A percentile compares a stretch with the other conserved stretches of the same genome.
These are phyloP conservation scores for Brachypodium distachyon DNA, from an alignment of 202 grass and related monocot species.

Conservation along the genomic window DNA sequence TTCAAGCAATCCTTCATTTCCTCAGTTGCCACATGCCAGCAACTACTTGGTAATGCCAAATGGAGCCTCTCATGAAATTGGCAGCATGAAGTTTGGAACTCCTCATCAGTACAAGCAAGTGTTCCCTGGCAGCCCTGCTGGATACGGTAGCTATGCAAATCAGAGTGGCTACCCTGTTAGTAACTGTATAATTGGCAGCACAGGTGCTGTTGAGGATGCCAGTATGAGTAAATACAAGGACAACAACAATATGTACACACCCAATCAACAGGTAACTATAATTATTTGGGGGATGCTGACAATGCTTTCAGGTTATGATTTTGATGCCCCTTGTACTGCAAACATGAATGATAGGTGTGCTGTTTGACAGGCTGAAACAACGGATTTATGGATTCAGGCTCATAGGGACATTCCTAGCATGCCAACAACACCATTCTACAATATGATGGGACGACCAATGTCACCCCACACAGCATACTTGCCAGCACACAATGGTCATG, in stretches of 20 bases:
- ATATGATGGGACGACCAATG: constrained; percentile 49
- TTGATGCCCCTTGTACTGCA: neutral
- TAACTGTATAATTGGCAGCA: constrained; percentile 39
- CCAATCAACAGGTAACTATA: constrained; percentile 51
- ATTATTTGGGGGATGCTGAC: neutral
- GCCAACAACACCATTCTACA: constrained; percentile 50
- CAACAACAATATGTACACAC: constrained; percentile 51
- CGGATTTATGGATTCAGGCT: constrained; percentile 69
- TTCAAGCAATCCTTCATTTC: constrained; percentile 60
- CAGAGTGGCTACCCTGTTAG: constrained; percentile 53
- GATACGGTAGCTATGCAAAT: constrained; percentile 60
- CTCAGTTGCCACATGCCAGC: constrained; percentile 44
- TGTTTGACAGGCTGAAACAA: constrained; percentile 47
- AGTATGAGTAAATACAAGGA: constrained; percentile 72
- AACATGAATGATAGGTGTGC: neutral
- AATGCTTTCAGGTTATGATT: neutral
- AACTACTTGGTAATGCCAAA: constrained; percentile 79
- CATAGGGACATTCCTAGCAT: constrained; percentile 51
- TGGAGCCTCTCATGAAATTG: constrained; percentile 41
- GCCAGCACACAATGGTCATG: constrained; percentile 36
- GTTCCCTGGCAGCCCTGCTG: constrained; percentile 50
- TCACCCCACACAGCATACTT: constrained; percentile 62
- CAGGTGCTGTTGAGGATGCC: constrained; percentile 42
- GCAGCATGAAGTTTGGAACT: constrained; percentile 58
- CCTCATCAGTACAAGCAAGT: constrained; percentile 65